Evolutionary conservation across 495 filamentous ascomycete genomes (phyloP).

Genomic region (Pyronema domesticum): DNA sequence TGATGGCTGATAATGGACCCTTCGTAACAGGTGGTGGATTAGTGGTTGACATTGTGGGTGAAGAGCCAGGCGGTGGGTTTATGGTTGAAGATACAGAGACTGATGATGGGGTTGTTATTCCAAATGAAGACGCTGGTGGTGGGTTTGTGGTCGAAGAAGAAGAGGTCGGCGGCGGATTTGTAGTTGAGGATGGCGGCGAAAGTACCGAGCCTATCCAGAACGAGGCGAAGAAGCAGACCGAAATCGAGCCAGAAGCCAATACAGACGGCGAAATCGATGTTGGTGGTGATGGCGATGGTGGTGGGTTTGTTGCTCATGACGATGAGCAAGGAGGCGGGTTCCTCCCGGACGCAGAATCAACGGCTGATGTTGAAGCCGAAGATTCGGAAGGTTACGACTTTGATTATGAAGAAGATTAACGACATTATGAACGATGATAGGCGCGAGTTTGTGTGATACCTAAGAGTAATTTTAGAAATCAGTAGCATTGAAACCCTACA

Average conservation of each 20-base stretch:
- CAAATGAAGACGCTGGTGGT: constrained; percentile 8
- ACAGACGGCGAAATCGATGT: not conserved
- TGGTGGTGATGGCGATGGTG: not conserved
- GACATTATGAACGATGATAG: too few relatives aligned
- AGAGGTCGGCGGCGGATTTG: constrained; percentile 22
- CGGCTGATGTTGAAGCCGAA: too few relatives aligned
- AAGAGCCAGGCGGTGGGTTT: not conserved
- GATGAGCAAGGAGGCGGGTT: not conserved
- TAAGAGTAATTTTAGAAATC: too few relatives aligned
- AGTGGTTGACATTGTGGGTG: not conserved
- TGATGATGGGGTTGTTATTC: not conserved
- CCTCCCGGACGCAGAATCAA: too few relatives aligned
- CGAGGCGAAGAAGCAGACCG: constrained; percentile 10
- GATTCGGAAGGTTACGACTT: too few relatives aligned
- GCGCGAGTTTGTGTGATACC: too few relatives aligned
- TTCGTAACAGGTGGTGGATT: constrained; percentile 2
- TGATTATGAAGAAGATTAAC: too few relatives aligned
- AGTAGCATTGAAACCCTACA: too few relatives aligned
- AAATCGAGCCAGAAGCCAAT: constrained; percentile 15
- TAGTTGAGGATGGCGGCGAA: constrained; percentile 7
- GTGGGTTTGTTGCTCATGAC: constrained; percentile 1
- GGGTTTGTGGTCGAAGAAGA: constrained; percentile 13
- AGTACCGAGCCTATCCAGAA: not conserved
- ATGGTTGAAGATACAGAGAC: not conserved
- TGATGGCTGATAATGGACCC: not conserved